Conservation (phyloP, 1,284 basidiomycete genomes). For the Pseudozyma thailandica region DNA sequence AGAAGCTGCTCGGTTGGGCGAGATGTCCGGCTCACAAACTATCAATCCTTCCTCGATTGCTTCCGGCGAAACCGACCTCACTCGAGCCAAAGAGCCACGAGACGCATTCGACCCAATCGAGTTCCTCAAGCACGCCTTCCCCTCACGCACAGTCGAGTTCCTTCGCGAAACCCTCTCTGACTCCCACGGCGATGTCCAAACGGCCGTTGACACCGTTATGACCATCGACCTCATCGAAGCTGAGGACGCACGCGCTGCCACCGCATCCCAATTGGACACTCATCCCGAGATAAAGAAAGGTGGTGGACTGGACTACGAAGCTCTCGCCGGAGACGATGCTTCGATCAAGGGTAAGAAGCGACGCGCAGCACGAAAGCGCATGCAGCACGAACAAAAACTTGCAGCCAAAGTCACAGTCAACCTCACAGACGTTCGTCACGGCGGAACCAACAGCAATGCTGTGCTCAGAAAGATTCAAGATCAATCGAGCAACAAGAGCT, state of each 20-base stretch:
- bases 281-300: slow-evolving; percentile 1
- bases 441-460: slow-evolving; percentile 15
- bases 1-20: slow-evolving; percentile 11
- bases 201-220: slow-evolving; percentile 55
- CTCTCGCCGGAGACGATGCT: slow-evolving; percentile 34
- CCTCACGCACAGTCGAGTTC: slow-evolving; percentile 45
- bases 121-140: slow-evolving; percentile 55
- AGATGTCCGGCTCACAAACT: slow-evolving; percentile 15
- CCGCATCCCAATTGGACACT: slow-evolving; percentile 5
- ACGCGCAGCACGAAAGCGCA: slow-evolving; percentile 29
- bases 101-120: slow-evolving; percentile 37
- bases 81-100: background rate
- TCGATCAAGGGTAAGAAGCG: slow-evolving; percentile 46
- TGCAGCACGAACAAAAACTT: slow-evolving; percentile 34
- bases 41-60: slow-evolving; percentile 20
- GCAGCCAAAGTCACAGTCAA: slow-evolving; percentile 44
- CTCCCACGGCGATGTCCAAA: slow-evolving; percentile 47
- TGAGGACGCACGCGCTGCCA: slow-evolving; percentile 36
- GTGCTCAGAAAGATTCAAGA: slow-evolving; percentile 17
- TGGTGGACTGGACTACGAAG: slow-evolving; percentile 51
- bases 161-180: slow-evolving; percentile 46
- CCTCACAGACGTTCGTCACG: slow-evolving; percentile 60
- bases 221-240: slow-evolving; percentile 56
- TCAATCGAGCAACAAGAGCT: background rate
- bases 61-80: slow-evolving; percentile 4